A percentile compares a stretch with the other conserved stretches of the same genome.
phyloP scores from a whole-genome alignment of 2,329 filamentous ascomycete species.

The Ascochyta clinopodiicola region DNA sequence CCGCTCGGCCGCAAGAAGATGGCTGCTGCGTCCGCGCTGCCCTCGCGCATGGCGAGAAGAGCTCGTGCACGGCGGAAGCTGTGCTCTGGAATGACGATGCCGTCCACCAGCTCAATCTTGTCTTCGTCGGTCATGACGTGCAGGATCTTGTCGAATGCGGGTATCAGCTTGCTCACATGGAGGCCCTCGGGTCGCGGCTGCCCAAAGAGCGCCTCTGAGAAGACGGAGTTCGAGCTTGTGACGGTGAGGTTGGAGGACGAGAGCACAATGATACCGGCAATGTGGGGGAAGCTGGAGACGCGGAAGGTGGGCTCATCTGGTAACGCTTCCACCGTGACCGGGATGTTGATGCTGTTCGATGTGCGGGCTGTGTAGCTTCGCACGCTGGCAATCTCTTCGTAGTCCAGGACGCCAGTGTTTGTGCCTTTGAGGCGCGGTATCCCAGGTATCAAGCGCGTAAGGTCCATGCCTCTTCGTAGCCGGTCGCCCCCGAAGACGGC shows the following conservation, averaged over 20 bases:
- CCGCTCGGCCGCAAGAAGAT: conserved; percentile 86
- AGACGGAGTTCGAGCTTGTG: conserved; percentile 92
- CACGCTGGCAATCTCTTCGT: conserved; percentile 72
- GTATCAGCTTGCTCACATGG: conserved; percentile 79
- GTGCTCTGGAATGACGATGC: conserved; percentile 96
- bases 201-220: conserved; percentile 90
- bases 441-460: conserved; percentile 79
- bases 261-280: conserved; percentile 94
- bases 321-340: conserved; percentile 79
- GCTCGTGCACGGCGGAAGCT: conserved; percentile 90
- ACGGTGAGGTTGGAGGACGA: conserved; percentile 79
- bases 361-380: conserved; percentile 88
- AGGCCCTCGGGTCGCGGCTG: conserved; percentile 83
- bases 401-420: conserved; percentile 76
- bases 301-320: conserved; percentile 74
- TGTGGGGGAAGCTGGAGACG: conserved; percentile 94
- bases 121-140: conserved; percentile 85
- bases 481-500: conserved; percentile 83
- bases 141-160: conserved; percentile 84
- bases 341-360: conserved; percentile 78
- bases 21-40: conserved; percentile 74
- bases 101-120: conserved; percentile 80
- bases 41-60: conserved; percentile 81
- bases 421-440: conserved; percentile 79
- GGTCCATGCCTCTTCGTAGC: conserved; percentile 71